Evolutionary conservation across 345 rosid species (phyloP).

Genomic region (Melaleuca alternifolia): DNA sequence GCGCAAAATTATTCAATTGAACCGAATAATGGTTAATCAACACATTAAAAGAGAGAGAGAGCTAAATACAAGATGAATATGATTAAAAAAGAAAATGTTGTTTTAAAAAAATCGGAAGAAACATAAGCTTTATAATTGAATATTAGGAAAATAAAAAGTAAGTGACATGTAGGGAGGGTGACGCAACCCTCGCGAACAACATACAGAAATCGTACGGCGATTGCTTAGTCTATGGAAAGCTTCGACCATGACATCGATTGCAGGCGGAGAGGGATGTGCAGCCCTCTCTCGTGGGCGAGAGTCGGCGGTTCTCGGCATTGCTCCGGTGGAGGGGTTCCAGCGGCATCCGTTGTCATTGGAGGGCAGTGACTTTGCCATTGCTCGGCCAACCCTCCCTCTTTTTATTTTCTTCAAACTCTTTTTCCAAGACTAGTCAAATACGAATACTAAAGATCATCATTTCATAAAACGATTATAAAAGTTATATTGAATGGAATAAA

Average conservation of each 20-base stretch:
- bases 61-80: background rate
- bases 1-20: background rate
- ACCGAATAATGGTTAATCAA: background rate
- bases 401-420: too few relatives aligned
- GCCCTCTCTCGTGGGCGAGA: background rate
- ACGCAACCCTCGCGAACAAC: too few relatives aligned
- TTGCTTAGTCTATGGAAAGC: background rate
- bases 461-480: too few relatives aligned
- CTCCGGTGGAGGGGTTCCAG: background rate
- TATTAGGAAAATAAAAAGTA: too few relatives aligned
- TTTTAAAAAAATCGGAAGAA: too few relatives aligned
- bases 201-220: too few relatives aligned
- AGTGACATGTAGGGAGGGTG: too few relatives aligned
- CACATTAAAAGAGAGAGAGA: background rate
- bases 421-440: too few relatives aligned
- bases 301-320: background rate
- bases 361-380: background rate
- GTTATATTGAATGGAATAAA: too few relatives aligned
- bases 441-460: too few relatives aligned
- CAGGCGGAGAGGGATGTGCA: background rate
- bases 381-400: rapidly evolving
- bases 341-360: background rate
- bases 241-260: background rate
- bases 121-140: background rate
- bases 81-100: too few relatives aligned